phyloP scores from a whole-genome alignment of 192 early-diverging fungal genomes.

The Backusella luteola region DNA sequence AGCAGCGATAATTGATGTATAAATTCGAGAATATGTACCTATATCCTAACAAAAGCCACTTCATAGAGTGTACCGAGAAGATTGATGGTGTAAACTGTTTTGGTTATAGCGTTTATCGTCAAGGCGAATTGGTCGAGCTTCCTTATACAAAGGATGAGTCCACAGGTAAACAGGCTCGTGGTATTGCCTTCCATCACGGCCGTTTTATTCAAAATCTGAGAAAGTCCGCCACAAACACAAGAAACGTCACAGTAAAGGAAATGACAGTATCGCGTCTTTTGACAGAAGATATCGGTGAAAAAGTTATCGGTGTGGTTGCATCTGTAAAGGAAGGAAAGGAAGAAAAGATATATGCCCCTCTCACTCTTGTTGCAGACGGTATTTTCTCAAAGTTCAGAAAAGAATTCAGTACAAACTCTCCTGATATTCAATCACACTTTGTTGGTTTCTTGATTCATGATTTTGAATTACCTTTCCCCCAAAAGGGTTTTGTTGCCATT shows the following conservation, averaged over 20 bases:
- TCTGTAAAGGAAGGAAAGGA: constrained; percentile 17
- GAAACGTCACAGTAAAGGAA: constrained; percentile 70
- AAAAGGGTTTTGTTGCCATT: constrained; percentile 91
- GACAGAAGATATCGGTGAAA: constrained; percentile 40
- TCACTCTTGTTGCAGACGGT: constrained; percentile 91
- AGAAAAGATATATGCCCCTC: constrained; percentile 56
- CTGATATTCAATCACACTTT: constrained; percentile 37
- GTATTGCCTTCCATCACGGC: constrained; percentile 93
- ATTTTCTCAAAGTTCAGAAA: constrained; percentile 94
- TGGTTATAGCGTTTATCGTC: constrained; percentile 77
- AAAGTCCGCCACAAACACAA: constrained; percentile 52
- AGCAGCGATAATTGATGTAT: neutral
- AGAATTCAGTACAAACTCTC: constrained; percentile 53
- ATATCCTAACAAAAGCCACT: neutral
- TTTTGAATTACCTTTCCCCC: constrained; percentile 70
- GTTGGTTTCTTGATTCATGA: constrained; percentile 64
- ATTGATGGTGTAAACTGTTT: constrained; percentile 82
- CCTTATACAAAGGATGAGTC: constrained; percentile 63
- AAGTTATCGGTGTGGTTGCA: constrained; percentile 53
- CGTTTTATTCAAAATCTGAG: constrained; percentile 87
- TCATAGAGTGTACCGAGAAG: constrained; percentile 68
- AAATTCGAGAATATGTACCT: neutral
- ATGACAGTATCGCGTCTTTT: constrained; percentile 57
- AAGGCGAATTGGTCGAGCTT: constrained; percentile 60
- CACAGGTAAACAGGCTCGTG: constrained; percentile 51